Evolutionary conservation across 192 early-diverging fungal species (phyloP).

Genomic region (Mortierella claussenii): DNA sequence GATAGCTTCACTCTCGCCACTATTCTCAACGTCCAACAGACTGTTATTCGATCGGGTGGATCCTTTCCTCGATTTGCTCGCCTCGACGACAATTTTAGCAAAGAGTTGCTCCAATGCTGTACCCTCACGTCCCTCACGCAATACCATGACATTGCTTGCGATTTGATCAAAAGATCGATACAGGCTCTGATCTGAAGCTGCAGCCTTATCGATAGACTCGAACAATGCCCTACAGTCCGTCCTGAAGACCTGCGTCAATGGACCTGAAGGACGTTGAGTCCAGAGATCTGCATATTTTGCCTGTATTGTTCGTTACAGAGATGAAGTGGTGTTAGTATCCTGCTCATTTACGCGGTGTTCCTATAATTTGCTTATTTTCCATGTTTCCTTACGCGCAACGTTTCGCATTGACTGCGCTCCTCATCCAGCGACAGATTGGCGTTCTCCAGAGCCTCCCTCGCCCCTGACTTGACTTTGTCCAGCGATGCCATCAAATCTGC

Average conservation of each 20-base stretch:
- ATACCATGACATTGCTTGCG: constrained; percentile 55
- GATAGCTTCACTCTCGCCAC: constrained; percentile 49
- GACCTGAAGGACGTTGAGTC: constrained; percentile 85
- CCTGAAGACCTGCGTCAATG: constrained; percentile 76
- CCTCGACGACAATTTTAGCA: constrained; percentile 45
- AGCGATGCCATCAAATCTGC: constrained; percentile 69
- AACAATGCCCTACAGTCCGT: constrained; percentile 80
- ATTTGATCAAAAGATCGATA: constrained; percentile 56
- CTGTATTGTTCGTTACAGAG: constrained; percentile 7
- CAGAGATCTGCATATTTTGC: constrained; percentile 84
- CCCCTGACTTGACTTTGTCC: constrained; percentile 72
- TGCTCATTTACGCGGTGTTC: too few relatives aligned
- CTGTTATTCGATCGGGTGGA: constrained; percentile 45
- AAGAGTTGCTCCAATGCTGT: constrained; percentile 58
- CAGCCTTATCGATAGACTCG: constrained; percentile 81
- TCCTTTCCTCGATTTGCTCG: constrained; percentile 37
- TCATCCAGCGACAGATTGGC: constrained; percentile 78
- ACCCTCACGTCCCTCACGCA: constrained; percentile 54
- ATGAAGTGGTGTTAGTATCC: background rate
- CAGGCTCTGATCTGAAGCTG: constrained; percentile 66
- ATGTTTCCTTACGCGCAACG: constrained; percentile 66
- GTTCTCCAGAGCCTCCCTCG: constrained; percentile 74
- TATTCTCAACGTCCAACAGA: constrained; percentile 66
- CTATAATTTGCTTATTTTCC: too few relatives aligned
- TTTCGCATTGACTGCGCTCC: constrained; percentile 89